These are phyloP conservation scores for Cubamyces sp. DNA, from an alignment of 768 basidiomycete species.

Conservation along the genomic window DNA sequence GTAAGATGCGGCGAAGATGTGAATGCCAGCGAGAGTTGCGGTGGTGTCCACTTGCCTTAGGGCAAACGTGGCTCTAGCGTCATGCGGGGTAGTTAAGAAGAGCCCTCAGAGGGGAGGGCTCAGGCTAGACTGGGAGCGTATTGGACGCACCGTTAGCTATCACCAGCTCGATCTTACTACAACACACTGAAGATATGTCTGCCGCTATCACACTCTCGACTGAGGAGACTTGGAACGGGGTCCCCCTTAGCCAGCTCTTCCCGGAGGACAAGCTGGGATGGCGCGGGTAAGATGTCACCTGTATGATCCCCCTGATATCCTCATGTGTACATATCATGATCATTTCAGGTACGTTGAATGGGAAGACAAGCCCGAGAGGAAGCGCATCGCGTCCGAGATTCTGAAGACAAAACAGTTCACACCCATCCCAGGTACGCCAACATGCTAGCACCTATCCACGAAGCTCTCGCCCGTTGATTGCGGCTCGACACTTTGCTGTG, in stretches of 20 bases:
- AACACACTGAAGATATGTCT: background rate
- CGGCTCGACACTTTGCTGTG: background rate
- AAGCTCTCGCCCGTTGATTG: background rate
- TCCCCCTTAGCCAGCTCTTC: slow-evolving; percentile 25
- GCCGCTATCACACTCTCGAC: background rate
- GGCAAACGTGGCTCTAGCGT: too few species aligned
- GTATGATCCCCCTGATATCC: background rate
- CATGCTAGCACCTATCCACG: background rate
- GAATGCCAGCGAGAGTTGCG: slow-evolving; percentile 1
- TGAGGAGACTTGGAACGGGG: slow-evolving; percentile 15
- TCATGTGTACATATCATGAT: background rate
- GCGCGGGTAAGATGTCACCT: slow-evolving; percentile 18
- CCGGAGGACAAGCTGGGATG: slow-evolving; percentile 27
- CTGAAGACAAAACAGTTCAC: slow-evolving; percentile 45
- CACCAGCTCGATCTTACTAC: too few species aligned
- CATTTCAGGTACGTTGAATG: slow-evolving; percentile 49
- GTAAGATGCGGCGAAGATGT: slow-evolving; percentile 14
- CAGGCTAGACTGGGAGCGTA: background rate
- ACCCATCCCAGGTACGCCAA: slow-evolving; percentile 41
- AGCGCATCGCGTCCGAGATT: slow-evolving; percentile 44
- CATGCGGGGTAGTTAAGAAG: too few species aligned
- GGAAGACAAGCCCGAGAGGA: slow-evolving; percentile 51
- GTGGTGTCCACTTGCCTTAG: background rate
- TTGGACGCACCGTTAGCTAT: background rate
- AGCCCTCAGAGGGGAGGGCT: too few species aligned